Base-by-base conservation (phyloP, 176 grass and related monocot genomes). In the Aegilops sharonensis region DNA sequence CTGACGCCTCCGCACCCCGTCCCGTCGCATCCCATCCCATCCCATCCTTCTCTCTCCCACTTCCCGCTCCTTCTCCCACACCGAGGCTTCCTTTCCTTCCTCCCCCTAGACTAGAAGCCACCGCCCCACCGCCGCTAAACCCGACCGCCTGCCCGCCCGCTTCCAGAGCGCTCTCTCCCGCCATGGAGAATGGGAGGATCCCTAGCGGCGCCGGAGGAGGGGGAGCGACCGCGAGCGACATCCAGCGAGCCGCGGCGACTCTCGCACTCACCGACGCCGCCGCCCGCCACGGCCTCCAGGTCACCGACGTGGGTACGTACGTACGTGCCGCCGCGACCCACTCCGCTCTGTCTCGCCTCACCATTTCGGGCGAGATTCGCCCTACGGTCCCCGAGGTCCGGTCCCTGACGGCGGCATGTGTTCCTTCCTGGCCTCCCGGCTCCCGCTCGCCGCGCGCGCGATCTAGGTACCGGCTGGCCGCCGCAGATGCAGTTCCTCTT, bases 301-400 rank as follows among this genome's bases (percentile, higher is more conserved):
- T 25, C 3, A 60, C 62, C 72, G 42, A 30, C 72, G 56, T 78
- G 8, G 52, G 80, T 83, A 83, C 79, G 80, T 88, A 60, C 79
- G 86, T 47, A 4, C 70, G 11, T n/a, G n/a, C n/a, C n/a, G n/a
- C n/a, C 4, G 47, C 20, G 37, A 2, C 48, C 5, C 48, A 14
- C 14, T 52, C 48, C 6, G 11, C 35, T 23, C 42, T 18, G 8
- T 64, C 71, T 17, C 62, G 17, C 35, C 17, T 59, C 32, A 1
- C n/a, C 24, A 3, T 29, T 61, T 9, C 14, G 11, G 20, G 64
- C 25, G 77, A 3, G 27, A 29, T 45, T 12, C n/a, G n/a, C n/a
- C n/a, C n/a, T n/a, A n/a, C n/a, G n/a, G n/a, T n/a, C n/a, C n/a
- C n/a, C n/a, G n/a, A n/a, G n/a, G n/a, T n/a, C n/a, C n/a, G n/a